Conservation (phyloP, 2,329 filamentous ascomycete species). For the Alternaria novae-zelandiae region DNA sequence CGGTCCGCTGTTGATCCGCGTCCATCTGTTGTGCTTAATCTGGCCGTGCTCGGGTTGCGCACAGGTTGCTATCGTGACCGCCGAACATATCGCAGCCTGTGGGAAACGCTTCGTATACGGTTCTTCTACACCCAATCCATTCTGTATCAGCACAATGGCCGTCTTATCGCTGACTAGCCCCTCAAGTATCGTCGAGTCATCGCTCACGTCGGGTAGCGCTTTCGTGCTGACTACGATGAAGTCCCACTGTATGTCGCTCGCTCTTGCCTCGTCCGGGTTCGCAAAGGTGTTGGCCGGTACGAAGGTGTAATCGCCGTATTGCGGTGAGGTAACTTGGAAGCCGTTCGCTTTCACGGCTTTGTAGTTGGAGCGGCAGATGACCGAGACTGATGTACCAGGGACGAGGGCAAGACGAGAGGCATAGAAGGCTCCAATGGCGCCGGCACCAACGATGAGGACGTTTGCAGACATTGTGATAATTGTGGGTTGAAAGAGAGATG, state of each 20-base stretch:
- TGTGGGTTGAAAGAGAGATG: neutral
- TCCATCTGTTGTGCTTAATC: slow-evolving; percentile 76
- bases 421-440: slow-evolving; percentile 76
- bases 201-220: slow-evolving; percentile 69
- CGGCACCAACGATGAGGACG: slow-evolving; percentile 72
- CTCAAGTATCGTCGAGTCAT: slow-evolving; percentile 66
- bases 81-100: slow-evolving; percentile 65
- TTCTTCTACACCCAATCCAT: slow-evolving; percentile 72
- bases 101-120: slow-evolving; percentile 70
- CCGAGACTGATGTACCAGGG: slow-evolving; percentile 65
- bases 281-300: slow-evolving; percentile 67
- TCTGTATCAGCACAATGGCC: slow-evolving; percentile 72
- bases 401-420: slow-evolving; percentile 70
- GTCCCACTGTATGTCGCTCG: slow-evolving; percentile 61
- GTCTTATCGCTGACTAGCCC: slow-evolving; percentile 62
- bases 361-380: slow-evolving; percentile 78
- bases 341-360: slow-evolving; percentile 65
- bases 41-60: slow-evolving; percentile 69
- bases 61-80: slow-evolving; percentile 72
- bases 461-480: slow-evolving; percentile 50
- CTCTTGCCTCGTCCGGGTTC: slow-evolving; percentile 63
- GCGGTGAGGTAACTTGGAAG: slow-evolving; percentile 68
- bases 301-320: slow-evolving; percentile 73
- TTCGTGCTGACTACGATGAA: slow-evolving; percentile 75
- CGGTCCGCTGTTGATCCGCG: slow-evolving; percentile 71